Percentiles rank a stretch among this genome's conserved stretches.
These are phyloP conservation scores for Hygrophorus russula DNA, from an alignment of 768 basidiomycete species.

Conservation along the genomic window DNA sequence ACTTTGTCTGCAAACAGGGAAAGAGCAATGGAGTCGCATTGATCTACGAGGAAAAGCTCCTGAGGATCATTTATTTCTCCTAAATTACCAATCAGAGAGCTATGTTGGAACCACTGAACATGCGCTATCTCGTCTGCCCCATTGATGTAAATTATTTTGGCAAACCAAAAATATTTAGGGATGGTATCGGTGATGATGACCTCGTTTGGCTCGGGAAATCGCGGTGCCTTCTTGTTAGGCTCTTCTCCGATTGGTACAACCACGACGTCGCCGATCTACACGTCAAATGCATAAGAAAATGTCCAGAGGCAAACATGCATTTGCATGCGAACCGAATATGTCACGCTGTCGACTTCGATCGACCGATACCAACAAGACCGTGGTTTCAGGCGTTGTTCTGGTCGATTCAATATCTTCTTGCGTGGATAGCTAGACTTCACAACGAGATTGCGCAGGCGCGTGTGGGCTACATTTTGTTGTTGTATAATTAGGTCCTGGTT, in stretches of 20 bases:
- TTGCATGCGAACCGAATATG: constrained; percentile 28
- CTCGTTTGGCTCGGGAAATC: constrained; percentile 18
- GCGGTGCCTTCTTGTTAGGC: constrained; percentile 16
- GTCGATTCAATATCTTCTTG: constrained; percentile 15
- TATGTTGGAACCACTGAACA: constrained; percentile 69
- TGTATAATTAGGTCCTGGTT: constrained; percentile 17
- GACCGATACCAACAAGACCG: constrained; percentile 25
- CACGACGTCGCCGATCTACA: constrained; percentile 54
- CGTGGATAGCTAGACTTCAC: constrained; percentile 13
- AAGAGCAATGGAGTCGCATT: constrained; percentile 36
- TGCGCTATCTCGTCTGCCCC: constrained; percentile 36
- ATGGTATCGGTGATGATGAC: constrained; percentile 18
- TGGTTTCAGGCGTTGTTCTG: constrained; percentile 5
- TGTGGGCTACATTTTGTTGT: constrained; percentile 15
- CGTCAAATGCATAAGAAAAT: neutral
- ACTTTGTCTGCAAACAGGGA: constrained; percentile 37
- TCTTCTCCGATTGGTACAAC: constrained; percentile 33
- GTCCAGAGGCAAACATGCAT: neutral
- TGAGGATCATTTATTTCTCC: constrained; percentile 48
- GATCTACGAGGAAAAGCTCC: constrained; percentile 52
- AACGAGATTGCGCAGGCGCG: constrained; percentile 19
- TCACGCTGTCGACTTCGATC: constrained; percentile 29
- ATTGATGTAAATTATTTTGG: constrained; percentile 43
- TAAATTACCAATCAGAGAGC: constrained; percentile 41
- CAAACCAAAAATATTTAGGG: constrained; percentile 66